Base-by-base conservation (phyloP, 495 filamentous ascomycete genomes). In the Beverwykella pulmonaria region DNA sequence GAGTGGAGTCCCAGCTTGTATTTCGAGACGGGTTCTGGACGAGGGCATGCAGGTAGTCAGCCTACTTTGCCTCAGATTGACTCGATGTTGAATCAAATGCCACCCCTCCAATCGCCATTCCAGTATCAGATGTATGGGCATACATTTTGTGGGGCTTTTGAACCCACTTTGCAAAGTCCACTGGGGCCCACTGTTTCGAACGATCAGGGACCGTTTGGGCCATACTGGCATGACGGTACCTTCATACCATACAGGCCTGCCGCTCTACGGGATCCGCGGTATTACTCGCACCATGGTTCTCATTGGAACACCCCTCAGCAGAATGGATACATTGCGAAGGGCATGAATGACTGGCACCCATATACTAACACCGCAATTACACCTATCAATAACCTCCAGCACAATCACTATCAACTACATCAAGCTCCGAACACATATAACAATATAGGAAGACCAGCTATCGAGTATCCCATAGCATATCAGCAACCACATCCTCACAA, bases 181-280 rank as follows among this genome's bases (percentile, higher is more conserved):
- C 76, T 87, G 29, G 86, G 88, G 7, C 90, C 90, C 34, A 91
- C 90, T 2, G 86, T 88, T 22, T 89, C 89, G 19, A 90, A 90
- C 63, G 87, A 86, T 30, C 86, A 84, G 36, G 87, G 86, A 3
- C 84, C 88, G 17, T 90, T 86, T 75, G 90, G 90, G 2, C 85
- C 88, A 17, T 89, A 89, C 68, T 94, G 90, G 90, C 86, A 87
- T 14, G 87, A 96, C 76, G 88, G 88, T 5, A 87, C 82, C 15
- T 87, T 87, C 71, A 87, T 89, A 29, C 90, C 90, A n/a, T 91
- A 90, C 76, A 79, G 86, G 61, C 88, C 88, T 53, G 83, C 88
- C 26, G 83, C 88, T 23, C 71, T 89, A 65, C 80, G 85, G 49
- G 87, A 89, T 76, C 76, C 83, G 6, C 81, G 83, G n/a, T 86